Evolutionary conservation across 169 alveolate species (phyloP), one percentile per base, ranked within the genome.

Genomic region (Plasmodium chabaudi): DNA sequence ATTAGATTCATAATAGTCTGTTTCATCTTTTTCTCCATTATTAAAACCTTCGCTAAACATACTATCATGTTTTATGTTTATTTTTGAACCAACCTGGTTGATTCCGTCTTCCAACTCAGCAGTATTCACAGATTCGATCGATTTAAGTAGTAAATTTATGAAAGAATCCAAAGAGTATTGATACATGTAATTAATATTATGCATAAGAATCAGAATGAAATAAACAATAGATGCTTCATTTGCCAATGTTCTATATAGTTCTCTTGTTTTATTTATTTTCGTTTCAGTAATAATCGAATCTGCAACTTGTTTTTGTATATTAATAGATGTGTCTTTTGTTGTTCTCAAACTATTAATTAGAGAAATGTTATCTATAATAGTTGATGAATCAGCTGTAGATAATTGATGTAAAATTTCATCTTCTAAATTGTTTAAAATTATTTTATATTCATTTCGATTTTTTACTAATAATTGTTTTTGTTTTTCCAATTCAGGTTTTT

Each of bases 181-280:
- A 95, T 98, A 98, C 99, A 98, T 98, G 92, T 97, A 98, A 87
- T 97, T 97, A 87, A 98, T 97, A 93, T 96, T 96, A 90, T 97
- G 96, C 69, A 98, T 95, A 88, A 97, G 96, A 53, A 97, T 97
- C 68, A 98, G 94, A 65, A 97, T 93, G 97, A 98, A 98, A 95
- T 96, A 98, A 57, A 98, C 96, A 98, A 97, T 96, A 23, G 99
- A 97, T 63, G 99, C 99, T 94, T 97, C 99, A 39, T 97, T 97
- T 23, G 99, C 99, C 0, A 97, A 98, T 9, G 97, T 95, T 94
- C 99, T 95, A 93, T 97, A 98, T 17, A 96, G 94, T 93, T 98
- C 99, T 86, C 99, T 96, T 23, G 97, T 93, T 82, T 95, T 91
- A 93, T 98, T 98, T 93, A 98, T 98, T 88, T 97, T 93, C 5